phyloP scores from a whole-genome alignment of 2,329 filamentous ascomycete species.

The Verticillium dahliae region DNA sequence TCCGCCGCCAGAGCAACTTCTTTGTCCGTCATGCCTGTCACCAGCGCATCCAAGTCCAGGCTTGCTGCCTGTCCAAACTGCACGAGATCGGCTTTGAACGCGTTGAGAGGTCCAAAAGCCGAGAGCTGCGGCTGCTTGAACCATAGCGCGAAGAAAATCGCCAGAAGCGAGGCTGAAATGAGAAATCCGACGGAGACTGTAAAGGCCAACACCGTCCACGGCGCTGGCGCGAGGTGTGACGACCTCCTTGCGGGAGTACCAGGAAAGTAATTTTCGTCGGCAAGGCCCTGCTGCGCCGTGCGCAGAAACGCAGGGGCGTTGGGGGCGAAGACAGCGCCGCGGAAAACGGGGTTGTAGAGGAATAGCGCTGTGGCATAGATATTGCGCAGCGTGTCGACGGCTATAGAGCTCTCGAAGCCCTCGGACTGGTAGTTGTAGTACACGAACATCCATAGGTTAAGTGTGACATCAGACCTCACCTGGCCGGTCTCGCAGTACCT shows the following conservation, averaged over 20 bases:
- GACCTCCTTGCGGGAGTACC: neutral
- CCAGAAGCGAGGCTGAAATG: neutral
- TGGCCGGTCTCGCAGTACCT: neutral
- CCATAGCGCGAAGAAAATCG: neutral
- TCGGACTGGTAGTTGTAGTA: neutral
- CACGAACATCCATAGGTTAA: neutral
- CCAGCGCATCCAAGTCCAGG: neutral
- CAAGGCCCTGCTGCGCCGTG: neutral
- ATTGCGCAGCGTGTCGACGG: neutral
- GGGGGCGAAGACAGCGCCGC: neutral
- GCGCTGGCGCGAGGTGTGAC: neutral
- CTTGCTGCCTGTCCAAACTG: neutral
- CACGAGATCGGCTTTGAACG: neutral
- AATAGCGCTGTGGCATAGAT: neutral
- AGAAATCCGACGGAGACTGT: neutral
- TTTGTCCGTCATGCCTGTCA: neutral
- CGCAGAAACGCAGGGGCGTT: neutral
- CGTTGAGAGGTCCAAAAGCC: neutral
- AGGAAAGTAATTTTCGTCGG: neutral
- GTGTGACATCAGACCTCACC: neutral
- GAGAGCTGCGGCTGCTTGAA: neutral
- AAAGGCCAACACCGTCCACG: neutral
- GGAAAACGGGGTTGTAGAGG: neutral
- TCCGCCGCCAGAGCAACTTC: neutral
- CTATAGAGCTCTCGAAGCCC: neutral